Evolutionary conservation across 495 filamentous ascomycete genomes (phyloP), one percentile per base, ranked within the genome.

Genomic region (Podospora anserina): DNA sequence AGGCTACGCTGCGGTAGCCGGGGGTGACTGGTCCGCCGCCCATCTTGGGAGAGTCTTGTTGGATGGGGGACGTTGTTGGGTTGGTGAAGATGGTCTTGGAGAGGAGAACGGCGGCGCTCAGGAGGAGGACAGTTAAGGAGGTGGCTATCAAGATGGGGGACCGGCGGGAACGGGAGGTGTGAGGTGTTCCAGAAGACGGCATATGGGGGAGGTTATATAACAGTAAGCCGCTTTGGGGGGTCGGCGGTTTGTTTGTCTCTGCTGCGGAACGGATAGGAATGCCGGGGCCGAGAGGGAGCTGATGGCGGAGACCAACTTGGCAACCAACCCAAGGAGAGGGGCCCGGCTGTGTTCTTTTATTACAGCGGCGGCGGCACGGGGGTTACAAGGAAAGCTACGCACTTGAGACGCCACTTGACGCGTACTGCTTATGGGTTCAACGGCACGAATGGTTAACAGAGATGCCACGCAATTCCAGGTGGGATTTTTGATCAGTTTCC

Each of bases 1-100:
- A 96, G 18, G 90, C 91, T 64, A 95, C 90, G 5, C 88, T 84
- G 69, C 86, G 87, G 76, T 88, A 91, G 64, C 86, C 80, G 7
- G 39, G 39, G 44, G 11, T 55, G 32, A 65, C 79, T 66, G 76
- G 77, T 66, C 78, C 78, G 70, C 81, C 81, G 64, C 77, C 80
- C 82, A 85, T 86, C 7, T 68, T 84, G 55, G 28, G 9, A 20
- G 67, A 68, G n/a, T 58, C 66, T 66, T 64, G 55, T 59, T 63
- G 59, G 23, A 56, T 61, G 32, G 16, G 68, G 16, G 34, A 53
- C 59, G 13, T 3, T 56, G n/a, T 23, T 63, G 5, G 27, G 26
- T 32, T 63, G 61, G n/a, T 39, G 32, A 44, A 60, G 5, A 28
- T 34, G 23, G 13, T 61, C 6, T 28, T 11, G n/a, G 56, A 23